phyloP scores from a whole-genome alignment of 108 stramenopile species.

The Epithemia pelagica region DNA sequence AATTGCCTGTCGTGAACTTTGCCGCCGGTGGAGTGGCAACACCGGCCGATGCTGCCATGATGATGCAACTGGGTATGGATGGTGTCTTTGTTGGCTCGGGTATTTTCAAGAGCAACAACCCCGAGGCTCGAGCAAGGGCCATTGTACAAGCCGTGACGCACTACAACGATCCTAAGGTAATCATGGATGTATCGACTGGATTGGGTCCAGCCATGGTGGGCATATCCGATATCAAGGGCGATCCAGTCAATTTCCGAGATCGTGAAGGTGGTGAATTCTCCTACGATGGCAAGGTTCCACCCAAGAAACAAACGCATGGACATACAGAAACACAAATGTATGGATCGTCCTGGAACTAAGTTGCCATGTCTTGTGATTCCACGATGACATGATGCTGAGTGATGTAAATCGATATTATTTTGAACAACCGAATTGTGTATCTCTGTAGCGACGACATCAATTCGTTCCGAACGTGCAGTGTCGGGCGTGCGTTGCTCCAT shows the following conservation, averaged over 20 bases:
- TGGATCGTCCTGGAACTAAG: conserved; percentile 89
- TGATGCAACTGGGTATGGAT: conserved; percentile 99
- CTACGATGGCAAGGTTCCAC: conserved; percentile 80
- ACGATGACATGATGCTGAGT: no score
- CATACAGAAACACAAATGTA: conserved; percentile 92
- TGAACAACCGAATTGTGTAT: no score
- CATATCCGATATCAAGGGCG: conserved; percentile 92
- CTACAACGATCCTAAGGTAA: conserved; percentile 94
- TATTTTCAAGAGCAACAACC: conserved; percentile 94
- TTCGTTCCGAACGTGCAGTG: no score
- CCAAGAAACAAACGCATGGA: conserved; percentile 85
- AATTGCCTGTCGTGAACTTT: conserved; percentile 98
- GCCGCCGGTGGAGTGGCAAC: conserved; percentile 99
- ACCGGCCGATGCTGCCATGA: conserved; percentile 97
- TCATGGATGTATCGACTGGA: conserved; percentile 92
- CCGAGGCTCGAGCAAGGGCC: conserved; percentile 90
- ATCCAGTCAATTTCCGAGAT: conserved; percentile 97
- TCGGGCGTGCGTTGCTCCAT: no score
- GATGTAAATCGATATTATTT: no score
- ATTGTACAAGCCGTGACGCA: conserved; percentile 97
- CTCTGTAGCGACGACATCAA: no score
- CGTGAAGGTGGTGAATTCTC: conserved; percentile 88
- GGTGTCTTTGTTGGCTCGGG: conserved; percentile 98
- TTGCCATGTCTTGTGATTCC: no score
- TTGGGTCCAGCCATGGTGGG: conserved; percentile 98